phyloP scores from a whole-genome alignment of 257 asterid species.

The Salvia splendens region DNA sequence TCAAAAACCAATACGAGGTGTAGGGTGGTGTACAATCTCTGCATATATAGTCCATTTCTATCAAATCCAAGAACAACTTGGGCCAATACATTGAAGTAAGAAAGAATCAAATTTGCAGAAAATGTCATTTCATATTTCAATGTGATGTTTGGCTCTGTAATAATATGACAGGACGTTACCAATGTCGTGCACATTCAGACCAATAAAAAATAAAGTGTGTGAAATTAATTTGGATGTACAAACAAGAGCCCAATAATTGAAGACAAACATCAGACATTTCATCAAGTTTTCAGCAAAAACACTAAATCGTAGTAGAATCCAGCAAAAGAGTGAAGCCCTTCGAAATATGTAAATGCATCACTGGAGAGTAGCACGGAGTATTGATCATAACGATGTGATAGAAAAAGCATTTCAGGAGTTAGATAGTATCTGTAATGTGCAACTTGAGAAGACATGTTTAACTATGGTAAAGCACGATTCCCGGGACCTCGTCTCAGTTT shows the following conservation, averaged over 20 bases:
- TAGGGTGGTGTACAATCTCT: neutral
- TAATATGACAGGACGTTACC: neutral
- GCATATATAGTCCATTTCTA: conserved; percentile 12
- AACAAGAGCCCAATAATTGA: neutral
- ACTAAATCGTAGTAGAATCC: neutral
- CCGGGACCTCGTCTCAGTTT: conserved; percentile 4
- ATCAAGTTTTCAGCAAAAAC: neutral
- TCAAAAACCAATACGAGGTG: neutral
- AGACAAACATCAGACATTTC: neutral
- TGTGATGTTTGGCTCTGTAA: neutral
- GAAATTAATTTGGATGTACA: neutral
- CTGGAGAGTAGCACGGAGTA: conserved; percentile 14
- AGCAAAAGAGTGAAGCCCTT: too few relatives aligned
- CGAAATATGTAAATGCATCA: neutral
- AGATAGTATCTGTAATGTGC: conserved; percentile 9
- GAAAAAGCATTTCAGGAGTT: conserved; percentile 19
- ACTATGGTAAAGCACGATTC: conserved; percentile 24
- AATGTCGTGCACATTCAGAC: conserved; percentile 4
- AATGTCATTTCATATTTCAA: neutral
- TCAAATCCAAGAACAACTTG: conserved; percentile 15
- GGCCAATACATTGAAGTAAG: neutral
- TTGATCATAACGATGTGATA: conserved; percentile 25
- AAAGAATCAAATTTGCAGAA: neutral
- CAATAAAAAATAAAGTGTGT: neutral
- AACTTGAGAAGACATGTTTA: conserved; percentile 25